Conservation (phyloP, 176 grass and related monocot species). For the Oryza meridionalis region DNA sequence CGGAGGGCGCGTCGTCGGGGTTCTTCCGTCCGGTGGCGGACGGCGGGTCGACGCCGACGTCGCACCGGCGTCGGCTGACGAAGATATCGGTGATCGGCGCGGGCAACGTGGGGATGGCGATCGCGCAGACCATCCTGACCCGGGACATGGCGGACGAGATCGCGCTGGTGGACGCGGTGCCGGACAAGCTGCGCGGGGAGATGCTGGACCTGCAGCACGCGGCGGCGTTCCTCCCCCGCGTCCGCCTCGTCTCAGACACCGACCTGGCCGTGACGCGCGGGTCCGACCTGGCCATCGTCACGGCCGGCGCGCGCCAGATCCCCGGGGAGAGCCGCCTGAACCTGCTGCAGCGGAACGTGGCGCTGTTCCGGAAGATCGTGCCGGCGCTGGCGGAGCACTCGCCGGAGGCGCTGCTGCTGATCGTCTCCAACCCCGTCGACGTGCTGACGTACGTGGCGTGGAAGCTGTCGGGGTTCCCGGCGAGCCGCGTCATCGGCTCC, state of each 20-base stretch:
- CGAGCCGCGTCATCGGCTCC: constrained; percentile 56
- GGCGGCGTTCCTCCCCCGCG: constrained; percentile 88
- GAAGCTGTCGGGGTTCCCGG: constrained; percentile 76
- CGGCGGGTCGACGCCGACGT: background rate
- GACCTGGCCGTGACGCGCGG: constrained; percentile 50
- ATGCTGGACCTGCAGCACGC: constrained; percentile 98
- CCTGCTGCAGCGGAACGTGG: constrained; percentile 66
- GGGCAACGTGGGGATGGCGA: constrained; percentile 97
- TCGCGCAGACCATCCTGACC: constrained; percentile 94
- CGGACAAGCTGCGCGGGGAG: constrained; percentile 87
- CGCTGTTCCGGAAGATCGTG: constrained; percentile 64
- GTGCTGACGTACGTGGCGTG: constrained; percentile 68
- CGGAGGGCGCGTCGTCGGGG: constrained; percentile 29
- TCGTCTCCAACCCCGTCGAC: constrained; percentile 84
- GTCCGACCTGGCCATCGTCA: constrained; percentile 73
- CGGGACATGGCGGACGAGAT: constrained; percentile 85
- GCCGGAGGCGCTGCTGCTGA: constrained; percentile 57
- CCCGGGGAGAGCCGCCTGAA: constrained; percentile 59
- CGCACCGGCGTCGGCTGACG: constrained; percentile 38
- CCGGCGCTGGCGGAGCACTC: constrained; percentile 55
- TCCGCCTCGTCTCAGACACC: constrained; percentile 55
- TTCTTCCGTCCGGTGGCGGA: constrained; percentile 55
- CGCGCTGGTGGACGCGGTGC: constrained; percentile 75
- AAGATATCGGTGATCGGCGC: constrained; percentile 80
- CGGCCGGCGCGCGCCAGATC: constrained; percentile 67